A percentile compares a stretch with the other conserved stretches of the same genome.
Evolutionary conservation across 2,329 filamentous ascomycete genomes (phyloP).

Genomic region (Hypoxylon sp.): DNA sequence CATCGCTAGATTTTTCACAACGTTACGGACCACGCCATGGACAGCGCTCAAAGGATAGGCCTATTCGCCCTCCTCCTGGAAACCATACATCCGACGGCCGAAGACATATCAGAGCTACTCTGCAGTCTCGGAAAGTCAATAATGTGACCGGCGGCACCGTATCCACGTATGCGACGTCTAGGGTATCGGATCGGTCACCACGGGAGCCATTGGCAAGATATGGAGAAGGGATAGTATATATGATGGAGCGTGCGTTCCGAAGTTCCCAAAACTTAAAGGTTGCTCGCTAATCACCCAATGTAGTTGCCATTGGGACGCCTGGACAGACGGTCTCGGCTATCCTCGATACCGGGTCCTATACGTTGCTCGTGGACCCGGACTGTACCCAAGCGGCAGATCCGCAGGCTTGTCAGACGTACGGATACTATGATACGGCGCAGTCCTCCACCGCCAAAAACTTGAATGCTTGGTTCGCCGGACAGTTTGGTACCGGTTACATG

Average conservation of each 20-base stretch:
- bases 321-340: slow-evolving; percentile 56
- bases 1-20: slow-evolving; percentile 16
- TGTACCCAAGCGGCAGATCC: slow-evolving; percentile 54
- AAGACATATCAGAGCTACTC: slow-evolving; percentile 47
- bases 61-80: slow-evolving; percentile 7
- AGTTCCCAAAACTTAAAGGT: too few species aligned
- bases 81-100: slow-evolving; percentile 22
- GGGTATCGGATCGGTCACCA: slow-evolving; percentile 37
- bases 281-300: slow-evolving; percentile 6
- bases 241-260: slow-evolving; percentile 53
- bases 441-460: slow-evolving; percentile 53
- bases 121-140: slow-evolving; percentile 44
- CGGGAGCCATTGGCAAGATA: slow-evolving; percentile 48
- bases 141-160: slow-evolving; percentile 36
- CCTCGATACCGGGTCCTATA: slow-evolving; percentile 58
- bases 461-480: slow-evolving; percentile 49
- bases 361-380: slow-evolving; percentile 57
- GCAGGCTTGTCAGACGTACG: slow-evolving; percentile 53
- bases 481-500: slow-evolving; percentile 56
- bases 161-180: slow-evolving; percentile 24
- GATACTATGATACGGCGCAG: slow-evolving; percentile 54
- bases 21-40: slow-evolving; percentile 20
- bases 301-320: slow-evolving; percentile 57
- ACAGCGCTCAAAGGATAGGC: slow-evolving; percentile 8
- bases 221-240: slow-evolving; percentile 55